A percentile compares a stretch with the other conserved stretches of the same genome.
phyloP scores from a whole-genome alignment of 306 rosid species.

The Begonia masoniana region DNA sequence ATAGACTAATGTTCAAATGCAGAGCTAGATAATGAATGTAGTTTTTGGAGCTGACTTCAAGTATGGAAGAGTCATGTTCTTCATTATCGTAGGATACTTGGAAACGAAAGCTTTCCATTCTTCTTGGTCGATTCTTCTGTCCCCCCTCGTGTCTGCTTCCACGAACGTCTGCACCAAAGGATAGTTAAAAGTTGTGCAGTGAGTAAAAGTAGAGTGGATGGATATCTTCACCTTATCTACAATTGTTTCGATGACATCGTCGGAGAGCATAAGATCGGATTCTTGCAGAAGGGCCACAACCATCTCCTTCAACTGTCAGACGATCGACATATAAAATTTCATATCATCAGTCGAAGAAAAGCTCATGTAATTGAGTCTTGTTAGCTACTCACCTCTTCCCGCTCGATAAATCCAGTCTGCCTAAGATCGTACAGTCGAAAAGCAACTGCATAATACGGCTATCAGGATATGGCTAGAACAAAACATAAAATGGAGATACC shows the following conservation, averaged over 20 bases:
- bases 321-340: background rate
- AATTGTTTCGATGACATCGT: conserved; percentile 56
- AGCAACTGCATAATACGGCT: conserved; percentile 45
- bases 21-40: too few relatives aligned
- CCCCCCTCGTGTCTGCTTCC: conserved; percentile 70
- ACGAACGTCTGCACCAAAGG: conserved; percentile 36
- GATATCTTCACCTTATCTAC: conserved; percentile 53
- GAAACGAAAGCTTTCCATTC: conserved; percentile 84
- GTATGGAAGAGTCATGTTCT: conserved; percentile 77
- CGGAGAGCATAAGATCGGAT: conserved; percentile 68
- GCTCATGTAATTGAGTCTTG: background rate
- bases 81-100: conserved; percentile 62
- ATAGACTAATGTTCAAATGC: too few relatives aligned
- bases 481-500: background rate
- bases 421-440: conserved; percentile 71
- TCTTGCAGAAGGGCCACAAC: conserved; percentile 70
- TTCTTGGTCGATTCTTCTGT: conserved; percentile 78
- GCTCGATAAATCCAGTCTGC: conserved; percentile 71
- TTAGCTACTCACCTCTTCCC: conserved; percentile 46
- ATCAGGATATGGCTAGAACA: background rate
- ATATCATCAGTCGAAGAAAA: background rate
- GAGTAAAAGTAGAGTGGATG: too few relatives aligned
- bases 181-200: too few relatives aligned
- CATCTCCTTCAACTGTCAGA: conserved; percentile 67
- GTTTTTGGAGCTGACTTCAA: conserved; percentile 34